Evolutionary conservation across 2,329 filamentous ascomycete genomes (phyloP).

Genomic region (Chaetomiaceae sp.): DNA sequence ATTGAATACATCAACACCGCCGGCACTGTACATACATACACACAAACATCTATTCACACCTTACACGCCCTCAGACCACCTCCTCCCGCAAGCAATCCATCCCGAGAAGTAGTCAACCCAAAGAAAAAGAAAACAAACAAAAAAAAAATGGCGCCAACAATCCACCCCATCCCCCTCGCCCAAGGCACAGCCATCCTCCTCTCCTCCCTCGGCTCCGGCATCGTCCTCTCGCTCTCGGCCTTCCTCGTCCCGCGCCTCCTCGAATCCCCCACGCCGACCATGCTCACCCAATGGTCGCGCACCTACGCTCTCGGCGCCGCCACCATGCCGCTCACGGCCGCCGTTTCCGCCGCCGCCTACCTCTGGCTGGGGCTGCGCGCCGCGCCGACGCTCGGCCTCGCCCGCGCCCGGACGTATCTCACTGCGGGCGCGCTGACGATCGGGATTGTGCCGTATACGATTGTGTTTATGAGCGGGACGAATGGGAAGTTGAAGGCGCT

Average conservation of each 20-base stretch:
- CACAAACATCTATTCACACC: too few relatives aligned
- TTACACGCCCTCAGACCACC: too few relatives aligned
- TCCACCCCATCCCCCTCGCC: slow-evolving; percentile 6
- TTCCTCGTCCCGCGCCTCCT: slow-evolving; percentile 49
- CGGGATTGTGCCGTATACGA: slow-evolving; percentile 48
- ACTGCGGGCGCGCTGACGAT: slow-evolving; percentile 42
- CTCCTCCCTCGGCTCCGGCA: slow-evolving; percentile 41
- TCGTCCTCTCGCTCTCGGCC: slow-evolving; percentile 37
- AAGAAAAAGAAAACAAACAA: slow-evolving; percentile 8
- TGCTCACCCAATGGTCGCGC: slow-evolving; percentile 51
- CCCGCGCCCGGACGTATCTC: slow-evolving; percentile 19
- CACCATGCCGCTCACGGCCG: slow-evolving; percentile 36
- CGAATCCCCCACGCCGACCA: slow-evolving; percentile 49
- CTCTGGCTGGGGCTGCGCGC: slow-evolving; percentile 42
- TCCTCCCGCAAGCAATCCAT: not conserved
- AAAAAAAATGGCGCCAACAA: slow-evolving; percentile 10
- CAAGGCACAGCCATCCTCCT: slow-evolving; percentile 48
- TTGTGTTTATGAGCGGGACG: slow-evolving; percentile 40
- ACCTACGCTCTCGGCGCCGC: slow-evolving; percentile 37
- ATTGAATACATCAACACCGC: too few relatives aligned
- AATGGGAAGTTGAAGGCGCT: slow-evolving; percentile 46
- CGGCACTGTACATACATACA: too few relatives aligned
- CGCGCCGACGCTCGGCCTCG: not conserved
- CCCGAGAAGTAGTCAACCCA: too few relatives aligned
- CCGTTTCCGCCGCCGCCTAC: slow-evolving; percentile 39